Base-by-base conservation (phyloP, 805 yeast genomes). In the Barnettozyma siamensis region DNA sequence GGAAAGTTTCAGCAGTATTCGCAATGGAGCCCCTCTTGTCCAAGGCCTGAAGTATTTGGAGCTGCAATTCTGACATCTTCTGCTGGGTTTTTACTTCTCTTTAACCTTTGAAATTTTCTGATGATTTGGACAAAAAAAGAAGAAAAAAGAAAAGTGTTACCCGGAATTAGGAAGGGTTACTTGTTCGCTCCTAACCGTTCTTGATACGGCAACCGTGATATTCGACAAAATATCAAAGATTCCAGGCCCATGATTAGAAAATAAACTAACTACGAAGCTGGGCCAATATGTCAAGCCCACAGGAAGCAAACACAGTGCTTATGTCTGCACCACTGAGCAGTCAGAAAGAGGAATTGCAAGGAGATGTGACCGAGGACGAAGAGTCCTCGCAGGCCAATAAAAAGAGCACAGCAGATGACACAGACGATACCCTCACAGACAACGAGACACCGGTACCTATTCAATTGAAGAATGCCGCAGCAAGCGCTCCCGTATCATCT, bases 1-100 rank as follows among this genome's bases (percentile, higher is more conserved):
- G 83, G 68, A 89, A 86, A 37, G 73, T 73, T 16, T 65, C 73
- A 39, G 76, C 66, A 5, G 97, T 79, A 62, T 87, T 88, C 38
- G 68, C 71, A 45, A 93, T 82, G 41, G 75, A 70, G 33, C 78
- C 82, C 54, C 72, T 60, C 40, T 72, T 69, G 51, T 80, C 82
- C 44, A 91, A 77, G 40, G 72, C 72, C 62, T 83, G 72, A 53
- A 88, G 74, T 41, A 88, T 62, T 20, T 56, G 63, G 46, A 78
- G 64, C 61, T 82, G 89, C 47, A 84, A 65, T 44, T 78, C 84
- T 37, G 88, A 77, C 91, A 83, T 83, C 10, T 16, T 18, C 11
- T 26, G 20, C 20, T 15, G 9, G 19, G 16, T 13, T 13, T 33
- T 13, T 13, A 7, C 8, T 33, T 23, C 16, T 10, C 15, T 23